Conservation (phyloP, 768 basidiomycete genomes). For the Leucogyrophana mollusca region DNA sequence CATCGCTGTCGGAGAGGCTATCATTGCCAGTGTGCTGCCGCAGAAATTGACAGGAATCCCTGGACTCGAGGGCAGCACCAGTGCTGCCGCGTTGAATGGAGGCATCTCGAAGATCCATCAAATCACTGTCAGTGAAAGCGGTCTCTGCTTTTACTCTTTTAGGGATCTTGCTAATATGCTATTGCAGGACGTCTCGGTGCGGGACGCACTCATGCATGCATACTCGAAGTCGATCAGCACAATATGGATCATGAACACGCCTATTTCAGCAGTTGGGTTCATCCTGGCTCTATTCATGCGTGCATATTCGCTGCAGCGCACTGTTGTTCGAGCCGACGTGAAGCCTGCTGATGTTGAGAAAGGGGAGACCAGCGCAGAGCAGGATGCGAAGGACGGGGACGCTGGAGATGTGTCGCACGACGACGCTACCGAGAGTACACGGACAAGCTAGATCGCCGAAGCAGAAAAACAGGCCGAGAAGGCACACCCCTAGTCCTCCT, state of each 20-base stretch:
- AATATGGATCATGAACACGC: slow-evolving; percentile 68
- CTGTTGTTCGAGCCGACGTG: slow-evolving; percentile 36
- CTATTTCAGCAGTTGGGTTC: slow-evolving; percentile 52
- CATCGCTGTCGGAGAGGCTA: slow-evolving; percentile 69
- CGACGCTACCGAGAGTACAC: slow-evolving; percentile 17
- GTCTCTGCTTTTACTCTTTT: no score
- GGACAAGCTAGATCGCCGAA: no score
- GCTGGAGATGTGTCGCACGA: slow-evolving; percentile 28
- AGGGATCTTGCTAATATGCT: no score
- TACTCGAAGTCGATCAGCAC: slow-evolving; percentile 59
- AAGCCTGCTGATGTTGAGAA: slow-evolving; percentile 32
- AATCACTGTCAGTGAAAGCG: no score
- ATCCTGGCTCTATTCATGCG: slow-evolving; percentile 52
- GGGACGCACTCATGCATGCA: slow-evolving; percentile 53
- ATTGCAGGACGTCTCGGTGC: slow-evolving; percentile 46
- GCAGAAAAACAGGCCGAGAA: no score
- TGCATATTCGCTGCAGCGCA: slow-evolving; percentile 57
- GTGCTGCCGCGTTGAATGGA: slow-evolving; percentile 42
- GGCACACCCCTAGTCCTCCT: no score
- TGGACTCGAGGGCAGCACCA: slow-evolving; percentile 33
- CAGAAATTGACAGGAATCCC: slow-evolving; percentile 33
- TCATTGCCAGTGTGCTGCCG: slow-evolving; percentile 56
- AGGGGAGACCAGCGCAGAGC: slow-evolving; percentile 9
- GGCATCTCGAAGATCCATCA: slow-evolving; percentile 42
- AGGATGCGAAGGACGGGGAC: slow-evolving; percentile 5